Evolutionary conservation across 2,329 filamentous ascomycete species (phyloP).

Genomic region (Pseudogymnoascus sp.): DNA sequence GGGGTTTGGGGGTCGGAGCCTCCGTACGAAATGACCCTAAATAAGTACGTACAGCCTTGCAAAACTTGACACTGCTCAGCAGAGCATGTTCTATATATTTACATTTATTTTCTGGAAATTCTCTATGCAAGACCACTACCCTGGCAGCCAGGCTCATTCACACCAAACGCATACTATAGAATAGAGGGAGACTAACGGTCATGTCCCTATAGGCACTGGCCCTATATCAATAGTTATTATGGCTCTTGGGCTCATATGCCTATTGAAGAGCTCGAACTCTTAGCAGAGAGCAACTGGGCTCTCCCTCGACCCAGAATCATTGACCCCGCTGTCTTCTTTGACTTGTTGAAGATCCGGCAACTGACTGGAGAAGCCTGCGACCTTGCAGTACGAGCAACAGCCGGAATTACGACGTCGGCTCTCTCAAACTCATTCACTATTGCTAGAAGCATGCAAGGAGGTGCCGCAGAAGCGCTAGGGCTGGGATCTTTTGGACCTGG

Average conservation of each 20-base stretch:
- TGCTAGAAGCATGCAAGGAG: constrained; percentile 40
- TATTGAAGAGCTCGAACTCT: constrained; percentile 66
- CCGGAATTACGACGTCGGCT: constrained; percentile 58
- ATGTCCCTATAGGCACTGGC: constrained; percentile 58
- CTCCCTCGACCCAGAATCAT: constrained; percentile 67
- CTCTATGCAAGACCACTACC: background rate
- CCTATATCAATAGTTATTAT: constrained; percentile 75
- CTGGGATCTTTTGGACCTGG: constrained; percentile 44
- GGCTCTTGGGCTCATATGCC: constrained; percentile 77
- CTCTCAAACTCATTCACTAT: constrained; percentile 47
- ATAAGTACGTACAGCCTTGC: constrained; percentile 47
- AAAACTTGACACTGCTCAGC: background rate
- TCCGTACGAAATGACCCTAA: constrained; percentile 33
- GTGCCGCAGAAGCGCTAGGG: constrained; percentile 42
- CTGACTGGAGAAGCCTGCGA: constrained; percentile 73
- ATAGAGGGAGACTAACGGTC: background rate
- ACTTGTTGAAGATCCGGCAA: constrained; percentile 71
- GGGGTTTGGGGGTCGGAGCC: background rate
- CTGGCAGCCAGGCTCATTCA: background rate
- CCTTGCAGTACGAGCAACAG: constrained; percentile 68
- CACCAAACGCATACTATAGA: background rate
- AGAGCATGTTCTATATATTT: background rate
- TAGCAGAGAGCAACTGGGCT: constrained; percentile 73
- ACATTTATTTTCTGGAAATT: background rate
- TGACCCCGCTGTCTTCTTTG: constrained; percentile 73